A percentile compares a stretch with the other conserved stretches of the same genome.
Evolutionary conservation across 1,284 basidiomycete species (phyloP).

Genomic region (Ustilago curta): DNA sequence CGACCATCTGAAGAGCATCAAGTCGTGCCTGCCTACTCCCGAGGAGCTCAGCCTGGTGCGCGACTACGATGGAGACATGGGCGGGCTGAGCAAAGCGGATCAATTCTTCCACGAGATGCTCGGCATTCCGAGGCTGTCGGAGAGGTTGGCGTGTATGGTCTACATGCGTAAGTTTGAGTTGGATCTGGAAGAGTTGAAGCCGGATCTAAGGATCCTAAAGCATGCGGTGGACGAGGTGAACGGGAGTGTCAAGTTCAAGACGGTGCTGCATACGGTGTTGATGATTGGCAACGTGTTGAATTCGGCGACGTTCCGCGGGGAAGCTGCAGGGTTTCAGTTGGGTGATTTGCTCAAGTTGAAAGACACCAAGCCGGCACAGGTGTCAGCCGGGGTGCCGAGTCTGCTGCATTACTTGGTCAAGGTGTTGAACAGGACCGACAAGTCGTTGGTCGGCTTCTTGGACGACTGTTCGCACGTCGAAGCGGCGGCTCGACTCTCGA

Average conservation of each 20-base stretch:
- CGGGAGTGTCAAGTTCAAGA: conserved; percentile 77
- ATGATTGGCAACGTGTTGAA: conserved; percentile 85
- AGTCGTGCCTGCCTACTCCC: conserved; percentile 54
- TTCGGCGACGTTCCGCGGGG: conserved; percentile 82
- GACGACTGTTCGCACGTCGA: conserved; percentile 85
- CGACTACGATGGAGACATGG: conserved; percentile 56
- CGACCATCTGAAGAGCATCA: conserved; percentile 58
- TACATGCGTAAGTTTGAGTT: conserved; percentile 83
- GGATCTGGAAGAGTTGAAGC: conserved; percentile 84
- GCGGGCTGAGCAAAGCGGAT: conserved; percentile 76
- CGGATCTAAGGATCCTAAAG: conserved; percentile 82
- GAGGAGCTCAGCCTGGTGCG: conserved; percentile 61
- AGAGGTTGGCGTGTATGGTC: conserved; percentile 83
- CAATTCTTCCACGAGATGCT: conserved; percentile 86
- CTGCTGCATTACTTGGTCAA: conserved; percentile 86
- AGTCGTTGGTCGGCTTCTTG: conserved; percentile 78
- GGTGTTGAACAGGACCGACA: conserved; percentile 79
- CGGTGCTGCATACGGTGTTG: conserved; percentile 76
- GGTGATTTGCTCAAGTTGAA: conserved; percentile 84
- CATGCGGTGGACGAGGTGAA: conserved; percentile 81
- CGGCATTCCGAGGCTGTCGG: conserved; percentile 79
- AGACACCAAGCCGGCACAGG: conserved; percentile 82
- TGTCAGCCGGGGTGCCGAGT: conserved; percentile 80
- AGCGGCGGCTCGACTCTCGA: conserved; percentile 73
- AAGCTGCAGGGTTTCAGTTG: conserved; percentile 84